phyloP scores from a whole-genome alignment of 2,329 filamentous ascomycete genomes.

The Pleurostoma richardsiae region DNA sequence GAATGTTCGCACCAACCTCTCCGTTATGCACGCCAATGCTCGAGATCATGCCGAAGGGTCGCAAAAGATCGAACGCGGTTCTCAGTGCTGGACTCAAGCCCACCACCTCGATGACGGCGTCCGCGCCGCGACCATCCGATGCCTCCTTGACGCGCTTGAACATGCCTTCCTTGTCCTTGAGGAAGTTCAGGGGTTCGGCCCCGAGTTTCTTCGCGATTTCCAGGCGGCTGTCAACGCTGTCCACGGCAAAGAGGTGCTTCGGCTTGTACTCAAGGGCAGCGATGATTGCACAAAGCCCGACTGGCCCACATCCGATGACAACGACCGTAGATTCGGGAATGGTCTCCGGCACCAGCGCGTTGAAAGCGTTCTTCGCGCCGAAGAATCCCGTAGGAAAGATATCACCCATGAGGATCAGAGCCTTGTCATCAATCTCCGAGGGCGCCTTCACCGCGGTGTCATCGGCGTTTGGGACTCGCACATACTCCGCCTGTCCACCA shows the following conservation, averaged over 20 bases:
- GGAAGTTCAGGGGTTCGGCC: constrained; percentile 79
- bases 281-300: constrained; percentile 79
- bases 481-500: constrained; percentile 77
- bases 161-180: constrained; percentile 59
- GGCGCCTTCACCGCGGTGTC: constrained; percentile 74
- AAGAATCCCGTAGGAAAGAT: constrained; percentile 89
- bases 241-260: constrained; percentile 72
- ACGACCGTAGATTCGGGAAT: constrained; percentile 67
- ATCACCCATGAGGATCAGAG: constrained; percentile 83
- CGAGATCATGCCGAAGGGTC: constrained; percentile 69
- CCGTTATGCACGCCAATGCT: constrained; percentile 74
- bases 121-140: constrained; percentile 76
- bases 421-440: constrained; percentile 64
- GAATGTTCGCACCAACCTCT: constrained; percentile 44
- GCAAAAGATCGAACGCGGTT: constrained; percentile 65
- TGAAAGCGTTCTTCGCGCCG: constrained; percentile 73
- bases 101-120: constrained; percentile 78
- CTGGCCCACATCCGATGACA: constrained; percentile 78
- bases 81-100: constrained; percentile 63
- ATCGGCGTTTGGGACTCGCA: constrained; percentile 76
- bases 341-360: constrained; percentile 38
- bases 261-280: constrained; percentile 72
- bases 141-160: constrained; percentile 65
- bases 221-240: constrained; percentile 70
- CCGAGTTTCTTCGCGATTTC: constrained; percentile 69